phyloP scores from a whole-genome alignment of 2,329 filamentous ascomycete species.

The Pseudofabraea citricarpa region DNA sequence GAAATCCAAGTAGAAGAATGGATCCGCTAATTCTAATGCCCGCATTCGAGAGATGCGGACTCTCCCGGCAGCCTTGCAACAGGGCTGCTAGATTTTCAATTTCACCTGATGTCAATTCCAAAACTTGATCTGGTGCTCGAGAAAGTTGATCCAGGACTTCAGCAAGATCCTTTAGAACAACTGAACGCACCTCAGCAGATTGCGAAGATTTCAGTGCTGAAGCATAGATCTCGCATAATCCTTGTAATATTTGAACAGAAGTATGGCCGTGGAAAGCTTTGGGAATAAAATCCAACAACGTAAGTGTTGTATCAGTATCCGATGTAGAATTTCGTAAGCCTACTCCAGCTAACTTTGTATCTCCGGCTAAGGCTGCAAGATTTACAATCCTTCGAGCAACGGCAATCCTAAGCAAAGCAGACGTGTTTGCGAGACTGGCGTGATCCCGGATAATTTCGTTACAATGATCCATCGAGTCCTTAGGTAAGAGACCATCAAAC shows the following conservation, averaged over 20 bases:
- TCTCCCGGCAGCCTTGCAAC: constrained; percentile 1
- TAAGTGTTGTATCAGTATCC: constrained; percentile 7
- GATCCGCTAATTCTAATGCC: constrained; percentile 42
- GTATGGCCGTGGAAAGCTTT: not conserved
- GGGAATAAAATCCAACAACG: constrained; percentile 9
- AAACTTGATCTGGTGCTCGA: not conserved
- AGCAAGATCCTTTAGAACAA: constrained; percentile 43
- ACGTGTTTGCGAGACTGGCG: no score
- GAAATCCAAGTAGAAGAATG: constrained; percentile 2
- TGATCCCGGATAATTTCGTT: no score
- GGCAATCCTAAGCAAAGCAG: constrained; percentile 6
- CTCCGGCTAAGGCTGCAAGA: not conserved
- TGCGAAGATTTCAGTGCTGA: not conserved
- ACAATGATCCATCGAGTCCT: no score
- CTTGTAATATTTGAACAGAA: not conserved
- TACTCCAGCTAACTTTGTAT: not conserved
- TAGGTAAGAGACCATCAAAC: no score
- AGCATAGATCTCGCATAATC: not conserved
- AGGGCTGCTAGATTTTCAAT: constrained; percentile 2
- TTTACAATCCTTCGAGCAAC: not conserved
- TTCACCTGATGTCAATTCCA: constrained; percentile 2
- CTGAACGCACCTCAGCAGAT: constrained; percentile 38
- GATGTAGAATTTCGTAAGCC: not conserved
- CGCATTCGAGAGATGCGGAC: constrained; percentile 40
- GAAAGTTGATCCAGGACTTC: constrained; percentile 10